A percentile compares a stretch with the other conserved stretches of the same genome.
These are phyloP conservation scores for Talaromyces proteolyticus DNA, from an alignment of 495 filamentous ascomycete species.

Conservation along the genomic window DNA sequence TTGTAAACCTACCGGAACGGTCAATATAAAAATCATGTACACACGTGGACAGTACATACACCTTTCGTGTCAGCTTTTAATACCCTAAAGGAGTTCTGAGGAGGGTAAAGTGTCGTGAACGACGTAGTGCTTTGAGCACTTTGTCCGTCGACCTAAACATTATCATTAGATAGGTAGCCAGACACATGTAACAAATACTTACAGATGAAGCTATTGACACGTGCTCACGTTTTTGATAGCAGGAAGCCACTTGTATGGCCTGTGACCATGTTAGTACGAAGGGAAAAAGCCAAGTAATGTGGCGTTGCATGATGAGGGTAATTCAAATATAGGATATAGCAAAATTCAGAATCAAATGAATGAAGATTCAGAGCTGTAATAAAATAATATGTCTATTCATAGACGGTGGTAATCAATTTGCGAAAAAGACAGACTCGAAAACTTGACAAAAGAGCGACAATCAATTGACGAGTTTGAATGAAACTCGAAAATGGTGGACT, in stretches of 20 bases:
- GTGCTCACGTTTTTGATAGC: not conserved
- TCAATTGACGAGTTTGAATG: not conserved
- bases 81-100: not conserved
- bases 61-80: not conserved
- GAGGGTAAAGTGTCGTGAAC: slow-evolving; percentile 2
- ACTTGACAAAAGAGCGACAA: not conserved
- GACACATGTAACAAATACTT: not conserved
- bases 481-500: not conserved
- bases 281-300: not conserved
- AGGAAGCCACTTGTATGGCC: not conserved
- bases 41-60: not conserved
- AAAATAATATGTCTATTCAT: not conserved
- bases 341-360: not conserved
- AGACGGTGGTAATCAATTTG: not conserved
- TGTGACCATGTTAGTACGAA: slow-evolving; percentile 7
- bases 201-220: not conserved
- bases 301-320: not conserved
- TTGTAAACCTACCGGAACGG: slow-evolving; percentile 23
- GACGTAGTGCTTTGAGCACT: not conserved
- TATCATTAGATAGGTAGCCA: not conserved
- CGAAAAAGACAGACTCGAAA: not conserved
- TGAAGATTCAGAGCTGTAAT: not conserved
- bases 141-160: not conserved
- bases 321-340: not conserved
- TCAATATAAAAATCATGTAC: not conserved